These are phyloP conservation scores for Colletotrichum melonis DNA, from an alignment of 2,329 filamentous ascomycete genomes.

Conservation along the genomic window DNA sequence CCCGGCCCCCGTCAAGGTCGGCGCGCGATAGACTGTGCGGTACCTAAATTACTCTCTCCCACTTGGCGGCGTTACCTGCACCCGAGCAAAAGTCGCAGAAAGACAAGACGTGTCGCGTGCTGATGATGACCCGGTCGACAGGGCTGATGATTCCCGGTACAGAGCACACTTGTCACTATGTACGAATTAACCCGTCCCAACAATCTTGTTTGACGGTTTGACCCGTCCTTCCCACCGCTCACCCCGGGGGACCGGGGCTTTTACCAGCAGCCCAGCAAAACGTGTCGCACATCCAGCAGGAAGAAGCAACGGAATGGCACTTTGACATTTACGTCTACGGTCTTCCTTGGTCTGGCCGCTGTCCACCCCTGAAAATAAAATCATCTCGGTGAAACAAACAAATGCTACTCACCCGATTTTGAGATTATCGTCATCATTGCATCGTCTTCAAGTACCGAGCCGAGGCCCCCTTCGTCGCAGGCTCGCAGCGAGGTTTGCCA, in stretches of 20 bases:
- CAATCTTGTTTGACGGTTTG: slow-evolving; percentile 7
- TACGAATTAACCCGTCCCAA: slow-evolving; percentile 5
- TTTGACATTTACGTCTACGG: background rate
- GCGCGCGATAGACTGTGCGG: slow-evolving; percentile 11
- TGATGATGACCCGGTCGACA: slow-evolving; percentile 11
- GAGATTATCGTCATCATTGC: slow-evolving; percentile 11
- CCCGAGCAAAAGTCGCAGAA: background rate
- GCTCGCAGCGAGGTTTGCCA: background rate
- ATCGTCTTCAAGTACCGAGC: background rate
- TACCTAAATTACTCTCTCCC: background rate
- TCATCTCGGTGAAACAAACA: slow-evolving; percentile 25
- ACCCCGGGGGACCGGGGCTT: background rate
- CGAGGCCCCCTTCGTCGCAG: background rate
- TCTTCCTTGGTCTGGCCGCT: background rate
- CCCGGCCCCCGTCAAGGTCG: slow-evolving; percentile 15
- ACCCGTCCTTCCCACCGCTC: background rate
- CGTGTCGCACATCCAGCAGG: background rate
- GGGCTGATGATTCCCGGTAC: slow-evolving; percentile 12
- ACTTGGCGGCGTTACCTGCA: background rate
- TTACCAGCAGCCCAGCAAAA: background rate
- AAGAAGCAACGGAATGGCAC: slow-evolving; percentile 11
- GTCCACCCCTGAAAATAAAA: background rate
- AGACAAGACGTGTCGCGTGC: slow-evolving; percentile 12
- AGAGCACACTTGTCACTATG: background rate
- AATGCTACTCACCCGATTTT: slow-evolving; percentile 19